These are phyloP conservation scores for Microsporum audouinii DNA, from an alignment of 2,329 filamentous ascomycete species.

Conservation along the genomic window DNA sequence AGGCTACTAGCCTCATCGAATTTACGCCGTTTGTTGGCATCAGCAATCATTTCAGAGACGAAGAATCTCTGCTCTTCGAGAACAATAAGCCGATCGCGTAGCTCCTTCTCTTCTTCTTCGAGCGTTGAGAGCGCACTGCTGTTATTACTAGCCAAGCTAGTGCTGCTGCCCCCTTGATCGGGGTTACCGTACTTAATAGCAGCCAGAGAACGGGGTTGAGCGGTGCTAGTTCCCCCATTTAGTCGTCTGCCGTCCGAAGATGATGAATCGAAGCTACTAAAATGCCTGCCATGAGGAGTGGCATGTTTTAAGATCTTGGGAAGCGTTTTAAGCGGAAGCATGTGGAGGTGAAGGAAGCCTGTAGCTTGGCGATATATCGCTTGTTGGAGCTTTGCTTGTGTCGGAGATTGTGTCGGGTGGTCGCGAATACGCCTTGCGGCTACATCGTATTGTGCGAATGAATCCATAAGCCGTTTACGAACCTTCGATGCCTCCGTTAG, in stretches of 20 bases:
- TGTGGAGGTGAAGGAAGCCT: slow-evolving; percentile 74
- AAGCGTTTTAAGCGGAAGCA: slow-evolving; percentile 72
- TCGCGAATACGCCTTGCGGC: slow-evolving; percentile 73
- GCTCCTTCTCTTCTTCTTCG: slow-evolving; percentile 71
- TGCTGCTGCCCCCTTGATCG: slow-evolving; percentile 36
- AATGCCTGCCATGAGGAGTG: slow-evolving; percentile 38
- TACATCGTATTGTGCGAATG: slow-evolving; percentile 75
- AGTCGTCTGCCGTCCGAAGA: slow-evolving; percentile 8
- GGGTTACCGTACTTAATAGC: slow-evolving; percentile 48
- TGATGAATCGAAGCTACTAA: slow-evolving; percentile 19
- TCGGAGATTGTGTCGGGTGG: slow-evolving; percentile 57
- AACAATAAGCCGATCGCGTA: slow-evolving; percentile 68
- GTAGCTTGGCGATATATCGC: slow-evolving; percentile 74
- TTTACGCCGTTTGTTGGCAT: slow-evolving; percentile 61
- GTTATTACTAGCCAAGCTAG: slow-evolving; percentile 43
- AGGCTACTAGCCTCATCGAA: slow-evolving; percentile 81
- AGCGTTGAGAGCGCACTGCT: slow-evolving; percentile 52
- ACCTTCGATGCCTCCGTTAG: slow-evolving; percentile 79
- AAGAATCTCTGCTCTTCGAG: slow-evolving; percentile 87
- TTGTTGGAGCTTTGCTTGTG: slow-evolving; percentile 65
- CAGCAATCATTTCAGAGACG: slow-evolving; percentile 72
- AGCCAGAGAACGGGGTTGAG: slow-evolving; percentile 39
- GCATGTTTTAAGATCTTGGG: slow-evolving; percentile 57
- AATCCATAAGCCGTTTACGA: slow-evolving; percentile 77
- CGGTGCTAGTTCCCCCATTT: slow-evolving; percentile 16